Conservation (phyloP, 352 stramenopile species). For the Phytophthora hibernalis region DNA sequence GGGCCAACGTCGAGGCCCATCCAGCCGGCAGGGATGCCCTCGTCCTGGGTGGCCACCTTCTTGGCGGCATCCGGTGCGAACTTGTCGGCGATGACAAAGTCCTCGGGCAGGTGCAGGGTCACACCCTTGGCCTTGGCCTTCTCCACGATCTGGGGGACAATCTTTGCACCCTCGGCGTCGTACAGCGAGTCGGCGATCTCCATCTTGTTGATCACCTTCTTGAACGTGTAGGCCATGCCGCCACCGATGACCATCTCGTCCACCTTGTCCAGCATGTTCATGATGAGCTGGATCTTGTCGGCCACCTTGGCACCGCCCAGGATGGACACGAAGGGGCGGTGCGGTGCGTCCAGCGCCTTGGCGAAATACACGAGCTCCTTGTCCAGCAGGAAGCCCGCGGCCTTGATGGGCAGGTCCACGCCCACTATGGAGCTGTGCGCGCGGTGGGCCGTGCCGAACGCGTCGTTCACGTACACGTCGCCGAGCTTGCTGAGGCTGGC, state of each 20-base stretch:
- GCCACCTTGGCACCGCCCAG: constrained; percentile 99
- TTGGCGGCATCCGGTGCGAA: constrained; percentile 95
- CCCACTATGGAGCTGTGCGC: constrained; percentile 99
- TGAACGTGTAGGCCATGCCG: constrained; percentile 99
- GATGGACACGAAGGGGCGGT: constrained; percentile 98
- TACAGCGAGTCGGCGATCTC: constrained; percentile 96
- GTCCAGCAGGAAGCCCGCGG: constrained; percentile 97
- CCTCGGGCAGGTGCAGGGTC: constrained; percentile 96
- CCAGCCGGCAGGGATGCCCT: constrained; percentile 96
- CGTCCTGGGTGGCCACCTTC: constrained; percentile 90
- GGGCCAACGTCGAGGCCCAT: constrained; percentile 99
- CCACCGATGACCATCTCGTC: constrained; percentile 99
- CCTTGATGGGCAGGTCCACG: constrained; percentile 89
- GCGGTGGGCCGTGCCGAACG: constrained; percentile 99
- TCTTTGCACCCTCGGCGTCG: constrained; percentile 87
- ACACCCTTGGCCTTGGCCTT: constrained; percentile 98
- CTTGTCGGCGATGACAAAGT: constrained; percentile 99
- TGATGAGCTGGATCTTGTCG: constrained; percentile 99
- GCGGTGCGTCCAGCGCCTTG: constrained; percentile 97
- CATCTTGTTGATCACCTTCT: constrained; percentile 97
- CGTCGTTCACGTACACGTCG: constrained; percentile 99
- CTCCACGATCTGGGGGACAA: constrained; percentile 94
- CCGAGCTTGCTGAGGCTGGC: constrained; percentile 90
- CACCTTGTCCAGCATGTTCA: constrained; percentile 99
- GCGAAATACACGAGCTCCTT: constrained; percentile 99